Base-by-base conservation (phyloP, 371 early-diverging fungal species). In the Saksenaea oblongispora region DNA sequence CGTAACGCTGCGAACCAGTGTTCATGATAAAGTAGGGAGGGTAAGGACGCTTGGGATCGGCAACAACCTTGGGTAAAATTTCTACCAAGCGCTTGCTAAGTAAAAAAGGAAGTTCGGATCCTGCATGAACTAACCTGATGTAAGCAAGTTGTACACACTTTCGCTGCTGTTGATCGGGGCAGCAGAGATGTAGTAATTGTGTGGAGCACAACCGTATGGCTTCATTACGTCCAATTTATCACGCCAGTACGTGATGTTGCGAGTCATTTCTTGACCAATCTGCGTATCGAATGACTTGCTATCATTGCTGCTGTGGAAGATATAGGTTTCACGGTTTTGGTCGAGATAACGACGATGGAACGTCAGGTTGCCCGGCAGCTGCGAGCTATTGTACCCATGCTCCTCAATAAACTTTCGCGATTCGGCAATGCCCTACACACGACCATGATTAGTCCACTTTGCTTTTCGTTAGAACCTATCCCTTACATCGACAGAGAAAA, bases 301-400 rank as follows among this genome's bases (percentile, higher is more conserved):
- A 17, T 63, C 34, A 1, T 55, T 60, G 22, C 55, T 28, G 9
- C 83, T 62, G 61, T 85, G 88, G 56, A 71, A 82, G 69, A 84
- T 81, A 74, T 79, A 84, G 36, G 85, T 85, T 28, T 75, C 66
- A 3, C 83, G 66, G 64, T 87, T 87, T 61, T 81, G 80, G 63
- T 86, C 84, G 10, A 87, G 74, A 73, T 87, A 87, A 3, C 86
- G 82, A 56, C 86, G 81, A 56, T 72, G 64, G 66, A 86, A 81
- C 8, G 79, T 82, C 59, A 85, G 58, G 63, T 83, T 80, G 70
- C 60, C 31, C 9, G 70, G 70, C n/a, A 41, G 22, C 8, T 61
- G 27, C 14, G 36, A 42, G 42, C 54, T 34, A 54, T 70, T 44
- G 56, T 62, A 63, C 13, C 70, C 70, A 17, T 70, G 59, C 35